Percentiles rank a stretch among this genome's conserved stretches.
Evolutionary conservation across 768 basidiomycete genomes (phyloP).

Genomic region (Lactarius evosmus): DNA sequence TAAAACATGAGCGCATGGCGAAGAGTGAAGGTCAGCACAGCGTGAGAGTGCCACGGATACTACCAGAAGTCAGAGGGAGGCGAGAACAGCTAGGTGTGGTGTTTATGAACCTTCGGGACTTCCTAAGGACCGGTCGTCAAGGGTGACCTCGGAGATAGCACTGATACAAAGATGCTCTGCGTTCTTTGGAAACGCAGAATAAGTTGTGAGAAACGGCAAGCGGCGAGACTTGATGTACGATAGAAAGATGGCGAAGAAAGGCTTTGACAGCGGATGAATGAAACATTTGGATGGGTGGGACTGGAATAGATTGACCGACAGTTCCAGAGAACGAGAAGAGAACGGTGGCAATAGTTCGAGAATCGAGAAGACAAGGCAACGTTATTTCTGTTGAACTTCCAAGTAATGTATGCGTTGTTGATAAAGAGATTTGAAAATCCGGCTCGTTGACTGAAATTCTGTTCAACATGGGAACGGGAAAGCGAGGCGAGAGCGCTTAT

Average conservation of each 20-base stretch:
- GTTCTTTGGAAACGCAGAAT: conserved; percentile 46
- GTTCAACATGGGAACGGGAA: conserved; percentile 30
- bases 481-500: conserved; percentile 16
- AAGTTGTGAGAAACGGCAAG: conserved; percentile 8
- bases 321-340: conserved; percentile 53
- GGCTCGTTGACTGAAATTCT: conserved; percentile 45
- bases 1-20: conserved; percentile 34
- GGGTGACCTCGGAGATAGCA: conserved; percentile 20
- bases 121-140: conserved; percentile 8
- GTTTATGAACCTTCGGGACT: conserved; percentile 20
- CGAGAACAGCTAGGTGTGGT: neutral
- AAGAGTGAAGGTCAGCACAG: conserved; percentile 22
- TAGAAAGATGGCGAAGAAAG: conserved; percentile 47
- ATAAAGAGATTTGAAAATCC: conserved; percentile 45
- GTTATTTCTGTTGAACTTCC: conserved; percentile 34
- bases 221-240: neutral
- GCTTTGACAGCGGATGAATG: conserved; percentile 50
- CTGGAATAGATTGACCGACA: conserved; percentile 41
- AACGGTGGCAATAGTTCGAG: conserved; percentile 49
- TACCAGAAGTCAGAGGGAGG: conserved; percentile 42
- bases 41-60: conserved; percentile 36
- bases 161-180: conserved; percentile 15
- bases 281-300: conserved; percentile 42
- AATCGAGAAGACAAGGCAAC: conserved; percentile 42
- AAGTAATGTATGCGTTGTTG: conserved; percentile 45